A percentile compares a stretch with the other conserved stretches of the same genome.
phyloP scores from a whole-genome alignment of 2,329 filamentous ascomycete species.

The Penicillium sp. region DNA sequence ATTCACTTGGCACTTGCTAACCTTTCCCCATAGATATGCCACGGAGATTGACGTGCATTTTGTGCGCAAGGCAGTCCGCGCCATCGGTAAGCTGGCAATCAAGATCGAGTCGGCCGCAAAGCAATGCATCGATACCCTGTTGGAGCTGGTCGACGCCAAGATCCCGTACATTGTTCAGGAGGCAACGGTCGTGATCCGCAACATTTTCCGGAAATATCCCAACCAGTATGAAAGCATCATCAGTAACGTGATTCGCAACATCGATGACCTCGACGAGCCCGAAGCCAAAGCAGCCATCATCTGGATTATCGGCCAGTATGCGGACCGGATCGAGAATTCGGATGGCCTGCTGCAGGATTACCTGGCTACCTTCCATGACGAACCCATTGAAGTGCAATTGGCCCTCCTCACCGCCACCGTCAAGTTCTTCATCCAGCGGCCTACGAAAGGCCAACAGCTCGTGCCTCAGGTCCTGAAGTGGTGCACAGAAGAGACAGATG shows the following conservation, averaged over 20 bases:
- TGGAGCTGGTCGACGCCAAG: slow-evolving; percentile 95
- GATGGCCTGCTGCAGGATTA: slow-evolving; percentile 93
- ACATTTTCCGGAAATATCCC: slow-evolving; percentile 98
- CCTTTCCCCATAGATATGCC: slow-evolving; percentile 56
- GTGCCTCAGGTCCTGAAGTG: slow-evolving; percentile 95
- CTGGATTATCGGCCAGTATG: slow-evolving; percentile 98
- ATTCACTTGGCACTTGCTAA: slow-evolving; percentile 3
- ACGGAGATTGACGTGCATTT: slow-evolving; percentile 99
- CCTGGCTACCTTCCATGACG: slow-evolving; percentile 85
- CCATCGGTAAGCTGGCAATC: slow-evolving; percentile 96
- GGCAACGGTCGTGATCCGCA: slow-evolving; percentile 95
- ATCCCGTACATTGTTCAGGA: slow-evolving; percentile 98
- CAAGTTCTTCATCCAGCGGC: slow-evolving; percentile 94
- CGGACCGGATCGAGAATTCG: slow-evolving; percentile 93
- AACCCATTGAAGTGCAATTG: slow-evolving; percentile 91
- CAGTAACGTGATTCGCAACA: slow-evolving; percentile 86
- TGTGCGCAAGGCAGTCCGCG: slow-evolving; percentile 92
- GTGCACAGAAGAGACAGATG: slow-evolving; percentile 99
- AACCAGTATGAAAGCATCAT: slow-evolving; percentile 99
- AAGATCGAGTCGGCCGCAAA: slow-evolving; percentile 94
- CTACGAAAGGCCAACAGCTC: slow-evolving; percentile 86
- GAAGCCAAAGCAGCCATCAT: slow-evolving; percentile 98
- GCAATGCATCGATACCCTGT: slow-evolving; percentile 83
- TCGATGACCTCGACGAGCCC: slow-evolving; percentile 93
- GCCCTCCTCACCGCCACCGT: slow-evolving; percentile 93